Conservation (phyloP, 1,139 yeast species). For the Diutina sp. region DNA sequence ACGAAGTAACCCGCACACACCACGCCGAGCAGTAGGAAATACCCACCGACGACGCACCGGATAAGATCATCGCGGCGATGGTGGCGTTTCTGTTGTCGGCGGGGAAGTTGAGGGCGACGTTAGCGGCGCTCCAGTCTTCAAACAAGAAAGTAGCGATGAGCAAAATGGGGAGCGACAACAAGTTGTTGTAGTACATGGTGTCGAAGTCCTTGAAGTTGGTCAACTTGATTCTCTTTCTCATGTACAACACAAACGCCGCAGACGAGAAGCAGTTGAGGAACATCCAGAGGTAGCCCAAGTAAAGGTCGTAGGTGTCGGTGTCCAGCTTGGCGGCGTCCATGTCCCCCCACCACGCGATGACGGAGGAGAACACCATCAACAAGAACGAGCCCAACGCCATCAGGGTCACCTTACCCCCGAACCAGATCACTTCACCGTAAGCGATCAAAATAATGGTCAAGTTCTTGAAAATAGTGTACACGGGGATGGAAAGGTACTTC, state of each 20-base stretch:
- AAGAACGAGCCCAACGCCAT: conserved; percentile 83
- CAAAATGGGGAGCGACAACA: conserved; percentile 82
- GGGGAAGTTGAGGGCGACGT: conserved; percentile 70
- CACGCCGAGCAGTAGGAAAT: conserved; percentile 98
- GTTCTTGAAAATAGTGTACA: conserved; percentile 95
- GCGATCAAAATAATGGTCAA: conserved; percentile 94
- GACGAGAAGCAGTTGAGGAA: conserved; percentile 83
- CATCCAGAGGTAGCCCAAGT: conserved; percentile 95
- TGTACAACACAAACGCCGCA: conserved; percentile 82
- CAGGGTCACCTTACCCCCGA: conserved; percentile 83
- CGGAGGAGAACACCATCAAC: conserved; percentile 85
- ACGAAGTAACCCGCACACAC: conserved; percentile 98
- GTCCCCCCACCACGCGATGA: conserved; percentile 92
- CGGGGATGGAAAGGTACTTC: conserved; percentile 84
- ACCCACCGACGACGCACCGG: conserved; percentile 91
- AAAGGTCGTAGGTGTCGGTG: conserved; percentile 31
- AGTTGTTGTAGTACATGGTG: conserved; percentile 96
- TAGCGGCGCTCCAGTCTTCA: conserved; percentile 88
- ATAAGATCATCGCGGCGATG: conserved; percentile 71
- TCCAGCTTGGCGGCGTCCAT: conserved; percentile 23
- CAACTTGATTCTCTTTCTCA: conserved; percentile 96
- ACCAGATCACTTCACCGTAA: conserved; percentile 96
- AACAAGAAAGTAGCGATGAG: conserved; percentile 58
- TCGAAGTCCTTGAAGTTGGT: conserved; percentile 96
- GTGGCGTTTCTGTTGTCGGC: conserved; percentile 52